phyloP scores from a whole-genome alignment of 768 basidiomycete species.

The Serendipita sp. region DNA sequence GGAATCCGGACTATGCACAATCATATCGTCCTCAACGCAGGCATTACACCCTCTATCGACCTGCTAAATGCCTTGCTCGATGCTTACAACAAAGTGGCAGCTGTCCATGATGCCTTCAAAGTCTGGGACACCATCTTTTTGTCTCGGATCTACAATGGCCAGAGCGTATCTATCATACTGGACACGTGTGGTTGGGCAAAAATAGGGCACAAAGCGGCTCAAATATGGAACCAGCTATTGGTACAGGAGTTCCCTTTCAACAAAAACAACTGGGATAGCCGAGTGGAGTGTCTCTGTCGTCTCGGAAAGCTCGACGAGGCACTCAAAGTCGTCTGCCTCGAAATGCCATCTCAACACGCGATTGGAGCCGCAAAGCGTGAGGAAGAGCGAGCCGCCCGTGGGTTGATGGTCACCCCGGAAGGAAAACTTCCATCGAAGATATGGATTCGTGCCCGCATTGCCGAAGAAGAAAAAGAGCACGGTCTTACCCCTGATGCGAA shows the following conservation, averaged over 20 bases:
- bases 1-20: conserved; percentile 56
- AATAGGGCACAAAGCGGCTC: conserved; percentile 33
- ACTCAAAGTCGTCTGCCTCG: conserved; percentile 39
- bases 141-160: conserved; percentile 39
- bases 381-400: background rate
- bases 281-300: conserved; percentile 76
- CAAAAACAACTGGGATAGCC: conserved; percentile 60
- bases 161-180: conserved; percentile 65
- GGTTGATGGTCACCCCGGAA: background rate
- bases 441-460: background rate
- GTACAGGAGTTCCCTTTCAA: conserved; percentile 38
- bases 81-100: conserved; percentile 66
- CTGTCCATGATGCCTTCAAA: conserved; percentile 51
- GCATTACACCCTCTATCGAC: conserved; percentile 49
- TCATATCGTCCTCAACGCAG: conserved; percentile 59
- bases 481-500: conserved; percentile 33
- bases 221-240: conserved; percentile 37
- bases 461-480: conserved; percentile 1
- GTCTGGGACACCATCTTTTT: conserved; percentile 66
- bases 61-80: conserved; percentile 82
- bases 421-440: background rate
- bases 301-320: conserved; percentile 51
- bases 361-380: background rate
- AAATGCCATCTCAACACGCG: conserved; percentile 32
- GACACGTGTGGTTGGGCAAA: conserved; percentile 64